Evolutionary conservation across 1,284 basidiomycete genomes (phyloP), one percentile per base, ranked within the genome.

Genomic region (Microbotryum lychnidis-dioicae): DNA sequence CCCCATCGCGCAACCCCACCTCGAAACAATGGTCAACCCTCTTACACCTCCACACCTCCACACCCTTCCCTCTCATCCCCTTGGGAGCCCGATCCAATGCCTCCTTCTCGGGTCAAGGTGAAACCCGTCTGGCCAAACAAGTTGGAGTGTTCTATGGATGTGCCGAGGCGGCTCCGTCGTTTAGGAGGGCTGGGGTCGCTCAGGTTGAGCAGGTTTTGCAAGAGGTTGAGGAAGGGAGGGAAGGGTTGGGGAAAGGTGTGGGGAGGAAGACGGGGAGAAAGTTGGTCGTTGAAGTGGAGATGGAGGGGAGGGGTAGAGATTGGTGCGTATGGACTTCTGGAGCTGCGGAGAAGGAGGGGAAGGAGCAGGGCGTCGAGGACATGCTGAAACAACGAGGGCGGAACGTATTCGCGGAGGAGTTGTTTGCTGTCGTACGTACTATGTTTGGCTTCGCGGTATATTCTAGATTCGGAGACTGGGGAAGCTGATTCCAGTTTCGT

Each of bases 91-190:
- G 18, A 18, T 29, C 45, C 2, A 65, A 65, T 6, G 67, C 67
- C 12, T 49, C 60, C 0, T 50, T 69, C 18, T 62, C 57, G 1
- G 67, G 67, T 9, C 61, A 61, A 29, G 58, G 58, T 23, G 65
- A 67, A 29, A 29, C 9, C 1, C 46, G 63, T 1, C 21, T 54
- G 1, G 67, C 67, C 33, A 37, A 59, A 12, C 49, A 63, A 31
- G 63, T 69, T 8, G 67, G 65, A 7, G 60, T 67, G 7, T 61
- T 64, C 45, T 69, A 55, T 29, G 67, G 62, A 0, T 60, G 46
- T 27, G 31, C 57, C 37, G 67, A 68, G 52, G 64, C 67, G 7
- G n/a, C 42, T n/a, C 53, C 29, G 8, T 29, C 27, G n/a, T 66
- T 54, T 21, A 25, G 67, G 10, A 21, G 58, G 1, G 58, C 44